A percentile compares a stretch with the other conserved stretches of the same genome.
phyloP scores from a whole-genome alignment of 1,139 yeast genomes.

The Hyphopichia fennica region DNA sequence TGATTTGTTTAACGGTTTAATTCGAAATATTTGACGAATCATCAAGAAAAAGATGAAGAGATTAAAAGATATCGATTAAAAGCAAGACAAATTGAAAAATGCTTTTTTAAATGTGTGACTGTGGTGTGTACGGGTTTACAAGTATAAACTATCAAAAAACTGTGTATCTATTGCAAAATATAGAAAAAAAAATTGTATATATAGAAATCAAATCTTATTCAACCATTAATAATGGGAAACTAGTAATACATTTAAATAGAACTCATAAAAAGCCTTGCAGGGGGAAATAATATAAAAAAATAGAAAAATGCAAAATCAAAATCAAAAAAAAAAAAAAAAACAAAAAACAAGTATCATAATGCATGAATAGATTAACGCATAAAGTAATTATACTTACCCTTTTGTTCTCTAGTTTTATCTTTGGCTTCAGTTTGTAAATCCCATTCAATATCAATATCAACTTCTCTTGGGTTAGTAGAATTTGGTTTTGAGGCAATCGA shows the following conservation, averaged over 20 bases:
- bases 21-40: not conserved
- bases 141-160: too few relatives aligned
- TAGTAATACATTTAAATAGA: not conserved
- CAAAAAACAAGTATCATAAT: not conserved
- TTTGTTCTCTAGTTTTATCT: constrained; percentile 52
- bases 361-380: constrained; percentile 48
- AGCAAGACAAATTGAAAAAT: not conserved
- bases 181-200: not conserved
- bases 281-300: not conserved
- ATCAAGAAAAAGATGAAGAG: not conserved
- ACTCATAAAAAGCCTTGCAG: not conserved
- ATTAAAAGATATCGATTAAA: not conserved
- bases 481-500: constrained; percentile 76
- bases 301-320: not conserved
- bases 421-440: constrained; percentile 56
- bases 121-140: too few relatives aligned
- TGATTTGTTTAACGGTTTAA: not conserved
- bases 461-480: constrained; percentile 74
- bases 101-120: too few relatives aligned
- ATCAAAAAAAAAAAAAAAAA: not conserved
- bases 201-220: not conserved
- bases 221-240: not conserved
- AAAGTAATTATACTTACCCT: constrained; percentile 62
- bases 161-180: not conserved
- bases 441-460: constrained; percentile 68